Base-by-base conservation (phyloP, 2,329 filamentous ascomycete genomes). In the Colletotrichum musae region DNA sequence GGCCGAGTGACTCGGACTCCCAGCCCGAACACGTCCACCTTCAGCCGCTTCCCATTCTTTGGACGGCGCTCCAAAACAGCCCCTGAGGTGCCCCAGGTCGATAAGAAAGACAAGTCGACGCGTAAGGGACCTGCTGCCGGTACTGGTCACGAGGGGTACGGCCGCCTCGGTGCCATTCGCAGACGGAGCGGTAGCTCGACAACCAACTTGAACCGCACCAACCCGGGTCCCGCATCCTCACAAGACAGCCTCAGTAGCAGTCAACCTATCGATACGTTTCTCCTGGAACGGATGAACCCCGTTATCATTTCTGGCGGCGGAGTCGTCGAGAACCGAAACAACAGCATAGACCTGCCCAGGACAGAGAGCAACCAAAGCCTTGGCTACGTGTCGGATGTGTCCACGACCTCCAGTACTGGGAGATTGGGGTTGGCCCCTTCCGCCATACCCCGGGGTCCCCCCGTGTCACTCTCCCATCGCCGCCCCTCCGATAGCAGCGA, bases 111-210 rank as follows among this genome's bases (percentile, higher is more conserved):
- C 9, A 90, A 87, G 71, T 76, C 83, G 7, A 70, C 83, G 26
- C 88, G 92, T 32, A 95, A 94, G 79, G 95, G 95, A 0, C 95
- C 95, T 24, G 89, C 88, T 16, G 95, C 95, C 48, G 95, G 95
- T n/a, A 98, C 95, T 45, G 95, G 95, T 0, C 94, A 98, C 75
- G 95, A 98, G 81, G 92, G 92, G 1, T 95, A 95, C 75, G 92
- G 92, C 0, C 88, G 87, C 64, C 84, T 93, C 64, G 89, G 90
- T 3, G 82, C 86, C 5, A 75, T 83, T 36, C 88, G 90, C 67
- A 87, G 91, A 36, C 88, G 92, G 62, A 94, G 90, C 74, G 88
- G 87, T 68, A 91, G 88, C 74, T 82, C 84, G 21, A 81, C 85
- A 7, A 81, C 85, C 7, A 87, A 84, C 70, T 73, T 82, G 26